Base-by-base conservation (phyloP, 768 basidiomycete species). In the Pleurotus eryngii region DNA sequence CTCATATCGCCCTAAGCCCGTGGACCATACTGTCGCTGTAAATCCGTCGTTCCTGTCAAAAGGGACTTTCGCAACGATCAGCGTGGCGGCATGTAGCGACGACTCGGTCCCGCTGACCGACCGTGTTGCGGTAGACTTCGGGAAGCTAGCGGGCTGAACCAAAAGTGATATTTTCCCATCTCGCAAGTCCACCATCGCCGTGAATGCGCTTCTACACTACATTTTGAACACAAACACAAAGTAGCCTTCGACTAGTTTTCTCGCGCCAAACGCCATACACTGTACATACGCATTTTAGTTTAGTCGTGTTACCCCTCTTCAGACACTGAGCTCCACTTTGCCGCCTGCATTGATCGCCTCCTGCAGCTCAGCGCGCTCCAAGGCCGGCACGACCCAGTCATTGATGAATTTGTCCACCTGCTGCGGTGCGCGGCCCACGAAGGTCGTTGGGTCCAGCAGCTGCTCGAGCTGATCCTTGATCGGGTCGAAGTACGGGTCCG, bases 401-500 rank as follows among this genome's bases (percentile, higher is more conserved):
- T 73, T 79, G 57, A 98, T 67, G 72, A 99, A 98, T 57, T 69
- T 77, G 70, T 94, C 92, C 11, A 98, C 95, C 76, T 98, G 97
- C 69, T 98, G 85, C 1, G 96, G 93, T 11, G 97, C 97, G 15
- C 95, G 80, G 2, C 97, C 96, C 48, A 97, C 83, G 70, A 98
- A 99, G 55, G 86, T 95, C 61, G 73, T 73, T 26, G 97, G 94
- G 48, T 98, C 87, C 59, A 99, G 77, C 63, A 98, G 71, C 38
- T 66, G 72, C 42, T 93, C 92, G 49, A 98, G 78, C 47, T 95
- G 82, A 49, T 67, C 77, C 65, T 88, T 89, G 74, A 98, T 94
- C 8, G 90, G 85, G 68, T 87, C 84, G 70, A 98, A 98, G 78
- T 95, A 98, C n/a, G 79, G 60, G 67, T 95, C 90, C 45, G 72